A percentile compares a stretch with the other conserved stretches of the same genome.
Evolutionary conservation across 805 yeast genomes (phyloP).

Genomic region (Zygotorulaspora danielsina): DNA sequence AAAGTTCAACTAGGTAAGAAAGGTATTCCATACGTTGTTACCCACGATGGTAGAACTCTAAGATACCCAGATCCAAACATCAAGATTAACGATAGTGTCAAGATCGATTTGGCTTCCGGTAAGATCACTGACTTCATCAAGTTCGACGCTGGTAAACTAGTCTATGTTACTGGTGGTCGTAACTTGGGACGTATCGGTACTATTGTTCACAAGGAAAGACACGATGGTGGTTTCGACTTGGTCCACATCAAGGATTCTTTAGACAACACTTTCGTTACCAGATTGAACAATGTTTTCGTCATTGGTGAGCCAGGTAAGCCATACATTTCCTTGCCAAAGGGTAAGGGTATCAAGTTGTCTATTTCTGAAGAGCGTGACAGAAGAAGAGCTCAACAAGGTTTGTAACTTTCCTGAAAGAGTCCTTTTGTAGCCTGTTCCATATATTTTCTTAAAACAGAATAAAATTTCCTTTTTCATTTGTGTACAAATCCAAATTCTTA

Average conservation of each 20-base stretch:
- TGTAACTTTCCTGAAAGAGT: slow-evolving; percentile 35
- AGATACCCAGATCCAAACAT: slow-evolving; percentile 98
- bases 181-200: slow-evolving; percentile 98
- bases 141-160: slow-evolving; percentile 89
- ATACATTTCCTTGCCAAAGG: slow-evolving; percentile 93
- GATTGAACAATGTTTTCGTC: slow-evolving; percentile 88
- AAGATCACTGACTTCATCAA: slow-evolving; percentile 85
- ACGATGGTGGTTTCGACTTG: slow-evolving; percentile 97
- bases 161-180: slow-evolving; percentile 96
- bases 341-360: slow-evolving; percentile 95
- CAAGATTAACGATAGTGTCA: slow-evolving; percentile 97
- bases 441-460: slow-evolving; percentile 21
- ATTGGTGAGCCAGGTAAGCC: slow-evolving; percentile 96
- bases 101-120: slow-evolving; percentile 94
- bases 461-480: slow-evolving; percentile 15
- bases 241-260: slow-evolving; percentile 94
- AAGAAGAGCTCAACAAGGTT: slow-evolving; percentile 81
- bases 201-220: slow-evolving; percentile 93
- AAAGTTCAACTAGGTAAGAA: slow-evolving; percentile 97
- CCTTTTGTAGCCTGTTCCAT: slow-evolving; percentile 17
- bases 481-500: slow-evolving; percentile 6
- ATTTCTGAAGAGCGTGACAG: slow-evolving; percentile 98
- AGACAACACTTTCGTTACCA: slow-evolving; percentile 93
- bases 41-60: slow-evolving; percentile 99
- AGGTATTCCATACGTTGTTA: slow-evolving; percentile 96